These are phyloP conservation scores for Hortiboletus flavorubellus DNA, from an alignment of 768 basidiomycete species.

Conservation along the genomic window DNA sequence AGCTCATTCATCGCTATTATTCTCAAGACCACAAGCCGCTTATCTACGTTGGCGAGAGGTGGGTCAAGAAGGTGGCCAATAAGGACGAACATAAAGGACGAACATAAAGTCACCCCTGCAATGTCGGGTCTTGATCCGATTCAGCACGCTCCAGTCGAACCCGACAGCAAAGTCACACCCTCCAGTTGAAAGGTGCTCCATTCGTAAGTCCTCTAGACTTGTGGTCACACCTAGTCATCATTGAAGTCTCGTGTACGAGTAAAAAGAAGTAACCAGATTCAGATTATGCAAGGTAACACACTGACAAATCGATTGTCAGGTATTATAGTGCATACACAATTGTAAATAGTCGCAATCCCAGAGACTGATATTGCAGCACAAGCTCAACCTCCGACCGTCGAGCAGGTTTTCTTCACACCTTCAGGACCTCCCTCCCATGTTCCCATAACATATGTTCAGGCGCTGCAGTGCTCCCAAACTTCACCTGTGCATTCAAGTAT, in stretches of 20 bases:
- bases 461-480: not conserved
- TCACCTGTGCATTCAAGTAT: conserved; percentile 1
- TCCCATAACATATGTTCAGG: conserved; percentile 7
- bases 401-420: not conserved
- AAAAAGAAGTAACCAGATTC: too few relatives aligned
- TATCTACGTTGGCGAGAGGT: conserved; percentile 24
- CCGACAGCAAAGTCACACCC: not conserved
- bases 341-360: too few relatives aligned
- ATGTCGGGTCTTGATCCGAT: not conserved
- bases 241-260: too few relatives aligned
- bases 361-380: too few relatives aligned
- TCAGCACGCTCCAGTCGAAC: not conserved
- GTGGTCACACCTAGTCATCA: too few relatives aligned
- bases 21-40: accelerated
- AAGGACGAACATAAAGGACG: not conserved
- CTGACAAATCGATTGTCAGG: too few relatives aligned
- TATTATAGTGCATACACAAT: too few relatives aligned
- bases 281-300: too few relatives aligned
- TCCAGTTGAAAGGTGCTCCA: too few relatives aligned
- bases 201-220: not conserved
- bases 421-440: not conserved
- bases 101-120: not conserved
- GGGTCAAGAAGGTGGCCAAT: conserved; percentile 13
- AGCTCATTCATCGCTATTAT: conserved; percentile 12
- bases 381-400: too few relatives aligned